Evolutionary conservation across 2,329 filamentous ascomycete genomes (phyloP).

Genomic region (Talaromyces sp.): DNA sequence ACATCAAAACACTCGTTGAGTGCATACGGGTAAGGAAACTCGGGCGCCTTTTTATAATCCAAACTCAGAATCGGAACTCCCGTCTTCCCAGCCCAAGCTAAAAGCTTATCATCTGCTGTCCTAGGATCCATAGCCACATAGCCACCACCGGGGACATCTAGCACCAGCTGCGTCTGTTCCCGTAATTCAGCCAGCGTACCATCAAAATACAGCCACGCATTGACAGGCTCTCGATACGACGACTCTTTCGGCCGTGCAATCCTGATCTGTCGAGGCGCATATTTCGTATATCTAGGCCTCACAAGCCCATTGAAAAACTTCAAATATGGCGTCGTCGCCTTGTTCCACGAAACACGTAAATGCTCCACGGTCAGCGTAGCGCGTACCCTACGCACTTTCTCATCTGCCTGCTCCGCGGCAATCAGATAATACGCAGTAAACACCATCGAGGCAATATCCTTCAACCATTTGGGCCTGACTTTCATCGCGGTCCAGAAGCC

Average conservation of each 20-base stretch:
- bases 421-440: slow-evolving; percentile 91
- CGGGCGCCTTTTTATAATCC: slow-evolving; percentile 85
- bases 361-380: slow-evolving; percentile 86
- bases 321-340: slow-evolving; percentile 83
- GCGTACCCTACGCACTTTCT: slow-evolving; percentile 89
- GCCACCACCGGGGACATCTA: slow-evolving; percentile 90
- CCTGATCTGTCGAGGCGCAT: slow-evolving; percentile 75
- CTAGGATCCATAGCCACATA: slow-evolving; percentile 97
- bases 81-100: slow-evolving; percentile 86
- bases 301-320: slow-evolving; percentile 67
- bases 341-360: slow-evolving; percentile 91
- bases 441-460: slow-evolving; percentile 75
- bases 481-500: slow-evolving; percentile 99
- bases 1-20: slow-evolving; percentile 85
- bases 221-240: slow-evolving; percentile 76
- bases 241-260: slow-evolving; percentile 78
- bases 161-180: slow-evolving; percentile 70
- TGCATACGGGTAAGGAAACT: slow-evolving; percentile 79
- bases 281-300: slow-evolving; percentile 74
- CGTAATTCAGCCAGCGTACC: slow-evolving; percentile 75
- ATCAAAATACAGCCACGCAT: slow-evolving; percentile 91
- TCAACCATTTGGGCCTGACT: slow-evolving; percentile 73
- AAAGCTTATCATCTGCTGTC: slow-evolving; percentile 87
- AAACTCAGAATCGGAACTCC: slow-evolving; percentile 85
- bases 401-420: slow-evolving; percentile 88